Conservation (phyloP, 495 filamentous ascomycete species). For the Trichocladium antarcticum region DNA sequence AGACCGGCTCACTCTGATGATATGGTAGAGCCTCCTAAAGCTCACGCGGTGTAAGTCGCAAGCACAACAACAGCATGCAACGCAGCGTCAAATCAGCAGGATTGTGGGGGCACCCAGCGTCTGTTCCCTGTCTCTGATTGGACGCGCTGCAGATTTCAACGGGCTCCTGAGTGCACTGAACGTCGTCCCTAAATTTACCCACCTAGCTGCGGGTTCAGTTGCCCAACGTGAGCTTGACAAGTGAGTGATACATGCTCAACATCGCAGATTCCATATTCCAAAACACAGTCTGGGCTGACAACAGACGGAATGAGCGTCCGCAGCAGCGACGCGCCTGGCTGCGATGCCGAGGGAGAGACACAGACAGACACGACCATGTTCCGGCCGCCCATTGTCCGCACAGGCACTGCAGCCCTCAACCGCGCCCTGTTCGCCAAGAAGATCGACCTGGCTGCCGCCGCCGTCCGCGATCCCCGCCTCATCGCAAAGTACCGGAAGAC, state of each 20-base stretch:
- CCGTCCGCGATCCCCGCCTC: conserved; percentile 56
- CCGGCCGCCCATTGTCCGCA: conserved; percentile 69
- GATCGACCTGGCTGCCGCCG: conserved; percentile 66
- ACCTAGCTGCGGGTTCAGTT: neutral
- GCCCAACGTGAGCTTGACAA: neutral
- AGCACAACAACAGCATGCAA: no score
- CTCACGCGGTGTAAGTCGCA: no score
- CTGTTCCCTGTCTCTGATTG: conserved; percentile 1
- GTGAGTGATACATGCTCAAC: conserved; percentile 5
- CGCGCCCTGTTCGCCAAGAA: conserved; percentile 69
- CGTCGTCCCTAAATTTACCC: neutral
- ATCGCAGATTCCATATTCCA: neutral
- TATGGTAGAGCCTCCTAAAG: no score
- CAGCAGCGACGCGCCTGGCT: no score
- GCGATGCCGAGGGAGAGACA: neutral
- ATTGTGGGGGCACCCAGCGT: no score
- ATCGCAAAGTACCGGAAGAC: conserved; percentile 55
- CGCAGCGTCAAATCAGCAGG: no score
- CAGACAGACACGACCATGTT: conserved; percentile 39
- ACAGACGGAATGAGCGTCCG: neutral
- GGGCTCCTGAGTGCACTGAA: neutral
- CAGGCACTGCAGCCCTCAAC: conserved; percentile 56
- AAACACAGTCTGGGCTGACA: neutral
- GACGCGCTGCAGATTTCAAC: neutral
- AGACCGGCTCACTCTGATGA: no score